Conservation (phyloP, 2,329 filamentous ascomycete species). For the Colletotrichum plurivorum region DNA sequence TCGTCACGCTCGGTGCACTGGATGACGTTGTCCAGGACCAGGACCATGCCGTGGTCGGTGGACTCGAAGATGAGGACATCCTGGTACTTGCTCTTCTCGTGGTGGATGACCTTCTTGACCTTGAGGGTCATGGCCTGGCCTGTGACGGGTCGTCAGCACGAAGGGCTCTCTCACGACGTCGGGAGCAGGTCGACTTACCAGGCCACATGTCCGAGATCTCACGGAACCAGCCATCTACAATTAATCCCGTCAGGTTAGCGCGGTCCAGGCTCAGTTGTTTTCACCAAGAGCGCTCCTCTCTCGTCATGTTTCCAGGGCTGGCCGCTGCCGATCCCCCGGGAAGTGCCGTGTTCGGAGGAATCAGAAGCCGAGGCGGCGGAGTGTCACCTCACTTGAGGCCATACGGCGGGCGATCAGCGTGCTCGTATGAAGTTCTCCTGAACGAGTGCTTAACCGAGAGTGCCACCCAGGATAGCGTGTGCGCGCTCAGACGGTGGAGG, state of each 20-base stretch:
- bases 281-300: slow-evolving; percentile 1
- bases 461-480: slow-evolving; percentile 22
- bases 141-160: slow-evolving; percentile 44
- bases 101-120: slow-evolving; percentile 97
- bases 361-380: not conserved
- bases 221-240: slow-evolving; percentile 98
- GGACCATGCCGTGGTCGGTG: slow-evolving; percentile 94
- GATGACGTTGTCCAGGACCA: slow-evolving; percentile 99
- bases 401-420: slow-evolving; percentile 26
- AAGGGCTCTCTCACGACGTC: not conserved
- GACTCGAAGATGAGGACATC: slow-evolving; percentile 99
- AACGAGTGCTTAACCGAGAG: slow-evolving; percentile 40
- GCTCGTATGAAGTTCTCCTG: slow-evolving; percentile 24
- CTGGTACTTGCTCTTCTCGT: slow-evolving; percentile 99
- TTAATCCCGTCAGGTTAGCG: slow-evolving; percentile 13
- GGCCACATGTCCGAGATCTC: slow-evolving; percentile 99
- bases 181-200: slow-evolving; percentile 55
- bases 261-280: slow-evolving; percentile 20
- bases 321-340: slow-evolving; percentile 18
- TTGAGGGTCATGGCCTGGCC: slow-evolving; percentile 98
- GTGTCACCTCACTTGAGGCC: slow-evolving; percentile 23
- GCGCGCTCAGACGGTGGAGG: slow-evolving; percentile 37
- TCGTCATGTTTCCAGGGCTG: slow-evolving; percentile 10
- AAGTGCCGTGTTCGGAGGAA: slow-evolving; percentile 12
- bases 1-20: slow-evolving; percentile 99